Evolutionary conservation across 2,329 filamentous ascomycete species (phyloP), one percentile per base, ranked within the genome.

Genomic region (Fusarium nisikadoi): DNA sequence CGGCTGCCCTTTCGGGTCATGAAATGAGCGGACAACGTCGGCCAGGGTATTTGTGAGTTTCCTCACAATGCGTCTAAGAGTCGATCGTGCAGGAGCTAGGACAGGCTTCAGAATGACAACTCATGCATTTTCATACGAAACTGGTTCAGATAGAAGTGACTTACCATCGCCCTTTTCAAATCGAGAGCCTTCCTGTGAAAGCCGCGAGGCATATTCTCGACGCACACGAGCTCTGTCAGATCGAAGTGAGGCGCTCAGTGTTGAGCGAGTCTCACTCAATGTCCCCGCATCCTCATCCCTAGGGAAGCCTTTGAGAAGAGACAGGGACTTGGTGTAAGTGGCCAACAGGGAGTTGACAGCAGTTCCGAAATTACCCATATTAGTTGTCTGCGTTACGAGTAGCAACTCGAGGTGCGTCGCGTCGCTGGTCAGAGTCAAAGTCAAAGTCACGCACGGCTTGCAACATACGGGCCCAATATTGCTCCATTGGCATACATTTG

Each of bases 111-210:
- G 62, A 67, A 62, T 41, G 38, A 67, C 45, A 43, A 39, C 62
- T 59, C 53, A 68, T 47, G 36, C 50, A 46, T 49, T 56, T 64
- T 62, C 33, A 55, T 54, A 67, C 20, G 54, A 60, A 49, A 47
- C 42, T 14, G 16, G 43, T 62, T 39, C 31, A 38, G 36, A 25
- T 8, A 38, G 53, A 23, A 45, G 73, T 47, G 70, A 76, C 84
- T 80, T 76, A 87, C 86, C 81, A 76, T 88, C 87, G 23, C 87
- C 86, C 62, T 80, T 81, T 35, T 83, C 81, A 36, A 88, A 81
- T 3, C 77, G 79, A 41, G 76, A 78, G 13, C 86, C 86, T 52
- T 80, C 76, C 42, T 81, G 80, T 3, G 81, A 81, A 8, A 86
- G 72, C 17, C 81, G 80, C 13, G 80, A 79, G 5, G 80, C 80